These are phyloP conservation scores for Neofusicoccum sp. DNA, from an alignment of 2,329 filamentous ascomycete genomes.

Conservation along the genomic window DNA sequence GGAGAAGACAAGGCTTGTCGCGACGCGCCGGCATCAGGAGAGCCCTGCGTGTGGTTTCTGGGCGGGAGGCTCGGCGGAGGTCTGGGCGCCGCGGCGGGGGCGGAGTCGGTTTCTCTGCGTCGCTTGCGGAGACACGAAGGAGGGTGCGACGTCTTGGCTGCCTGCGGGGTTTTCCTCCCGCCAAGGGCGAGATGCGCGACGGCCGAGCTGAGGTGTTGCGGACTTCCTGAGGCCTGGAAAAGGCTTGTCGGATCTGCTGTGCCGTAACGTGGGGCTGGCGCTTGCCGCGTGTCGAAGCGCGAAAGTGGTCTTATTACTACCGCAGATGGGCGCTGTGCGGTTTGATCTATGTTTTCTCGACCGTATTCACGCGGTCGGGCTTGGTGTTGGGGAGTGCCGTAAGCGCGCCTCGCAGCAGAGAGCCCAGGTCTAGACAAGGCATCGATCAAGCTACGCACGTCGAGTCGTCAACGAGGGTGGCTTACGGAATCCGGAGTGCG, in stretches of 20 bases:
- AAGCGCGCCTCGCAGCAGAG: not conserved
- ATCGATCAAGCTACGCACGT: not conserved
- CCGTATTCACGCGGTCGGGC: not conserved
- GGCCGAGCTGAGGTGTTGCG: no score
- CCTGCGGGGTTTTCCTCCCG: no score
- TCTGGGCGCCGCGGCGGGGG: constrained; percentile 8
- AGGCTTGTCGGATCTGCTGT: not conserved
- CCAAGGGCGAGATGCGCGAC: no score
- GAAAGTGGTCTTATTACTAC: not conserved
- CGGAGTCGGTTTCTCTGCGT: not conserved
- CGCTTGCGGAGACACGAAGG: no score
- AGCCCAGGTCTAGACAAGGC: not conserved
- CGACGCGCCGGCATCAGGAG: not conserved
- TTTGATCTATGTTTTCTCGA: not conserved
- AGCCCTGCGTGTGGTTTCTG: not conserved
- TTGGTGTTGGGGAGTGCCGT: not conserved
- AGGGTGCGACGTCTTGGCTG: no score
- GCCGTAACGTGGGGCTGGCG: not conserved
- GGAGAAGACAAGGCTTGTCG: not conserved
- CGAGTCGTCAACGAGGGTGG: not conserved
- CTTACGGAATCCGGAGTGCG: not conserved
- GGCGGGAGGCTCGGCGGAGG: constrained; percentile 21
- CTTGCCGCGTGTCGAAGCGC: not conserved
- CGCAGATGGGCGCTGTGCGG: not conserved
- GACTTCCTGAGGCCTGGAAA: not conserved